These are phyloP conservation scores for Crithidia bombi DNA, from an alignment of 208 protist species.

Conservation along the genomic window DNA sequence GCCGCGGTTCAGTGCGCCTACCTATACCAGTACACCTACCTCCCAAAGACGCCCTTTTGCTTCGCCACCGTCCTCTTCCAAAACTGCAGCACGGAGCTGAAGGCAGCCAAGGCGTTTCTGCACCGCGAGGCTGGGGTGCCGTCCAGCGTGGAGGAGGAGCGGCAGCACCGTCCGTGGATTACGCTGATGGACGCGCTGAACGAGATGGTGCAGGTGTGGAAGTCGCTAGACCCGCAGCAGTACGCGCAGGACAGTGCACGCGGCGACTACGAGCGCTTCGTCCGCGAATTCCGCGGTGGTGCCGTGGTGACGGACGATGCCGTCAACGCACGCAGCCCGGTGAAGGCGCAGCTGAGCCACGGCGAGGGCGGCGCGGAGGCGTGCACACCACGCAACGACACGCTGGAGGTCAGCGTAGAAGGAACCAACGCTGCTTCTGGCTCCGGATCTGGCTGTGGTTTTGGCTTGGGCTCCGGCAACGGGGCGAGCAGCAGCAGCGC, in stretches of 20 bases:
- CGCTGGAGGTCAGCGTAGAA: conserved; percentile 5
- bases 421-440: conserved; percentile 4
- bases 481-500: conserved; percentile 17
- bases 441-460: conserved; percentile 18
- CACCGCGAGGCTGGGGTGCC: conserved; percentile 41
- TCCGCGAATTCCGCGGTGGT: conserved; percentile 36
- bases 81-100: conserved; percentile 35
- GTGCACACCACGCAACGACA: conserved; percentile 29
- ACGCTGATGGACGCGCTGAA: conserved; percentile 72
- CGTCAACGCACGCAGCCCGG: not conserved
- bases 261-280: conserved; percentile 44
- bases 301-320: too few species aligned
- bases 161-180: conserved; percentile 62
- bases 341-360: not conserved
- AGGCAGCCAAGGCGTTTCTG: conserved; percentile 39
- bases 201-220: conserved; percentile 67
- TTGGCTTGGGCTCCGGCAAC: conserved; percentile 10
- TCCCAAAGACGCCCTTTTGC: conserved; percentile 62
- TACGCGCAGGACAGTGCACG: conserved; percentile 31
- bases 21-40: conserved; percentile 77
- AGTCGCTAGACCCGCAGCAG: conserved; percentile 35
- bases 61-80: conserved; percentile 53
- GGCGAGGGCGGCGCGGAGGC: conserved; percentile 18
- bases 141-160: conserved; percentile 43
- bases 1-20: conserved; percentile 72